These are phyloP conservation scores for Penicillium sp. DNA, from an alignment of 2,329 filamentous ascomycete genomes.

Conservation along the genomic window DNA sequence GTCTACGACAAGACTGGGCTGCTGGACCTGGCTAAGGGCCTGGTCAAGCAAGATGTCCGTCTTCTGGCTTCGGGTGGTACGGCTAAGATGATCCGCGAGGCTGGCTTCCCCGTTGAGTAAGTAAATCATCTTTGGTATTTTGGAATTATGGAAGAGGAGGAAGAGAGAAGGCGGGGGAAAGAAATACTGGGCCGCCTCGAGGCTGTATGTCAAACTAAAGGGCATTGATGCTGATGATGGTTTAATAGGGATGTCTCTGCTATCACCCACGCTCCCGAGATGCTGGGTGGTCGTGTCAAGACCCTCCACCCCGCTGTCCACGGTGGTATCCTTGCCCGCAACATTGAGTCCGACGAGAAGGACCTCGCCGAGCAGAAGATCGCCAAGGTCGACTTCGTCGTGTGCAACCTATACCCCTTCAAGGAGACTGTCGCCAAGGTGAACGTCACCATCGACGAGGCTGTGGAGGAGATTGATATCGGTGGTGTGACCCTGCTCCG, in stretches of 20 bases:
- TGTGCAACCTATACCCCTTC: constrained; percentile 99
- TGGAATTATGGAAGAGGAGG: too few species aligned
- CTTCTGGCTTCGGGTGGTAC: constrained; percentile 94
- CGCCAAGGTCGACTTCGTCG: constrained; percentile 89
- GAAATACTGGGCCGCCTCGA: too few species aligned
- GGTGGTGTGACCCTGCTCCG: constrained; percentile 94
- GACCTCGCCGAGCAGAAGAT: constrained; percentile 94
- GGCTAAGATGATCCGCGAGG: constrained; percentile 93
- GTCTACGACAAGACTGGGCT: constrained; percentile 99
- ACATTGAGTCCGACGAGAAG: constrained; percentile 93
- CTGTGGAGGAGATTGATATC: constrained; percentile 98
- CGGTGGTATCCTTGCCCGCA: constrained; percentile 79
- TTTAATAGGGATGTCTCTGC: constrained; percentile 82
- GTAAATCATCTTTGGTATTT: constrained; percentile 33
- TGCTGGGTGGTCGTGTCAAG: constrained; percentile 90
- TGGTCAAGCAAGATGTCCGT: constrained; percentile 83
- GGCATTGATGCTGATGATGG: background rate
- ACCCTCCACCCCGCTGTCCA: constrained; percentile 93
- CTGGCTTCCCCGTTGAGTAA: constrained; percentile 91
- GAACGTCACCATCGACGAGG: constrained; percentile 94
- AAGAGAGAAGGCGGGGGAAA: too few species aligned
- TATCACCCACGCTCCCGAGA: constrained; percentile 95
- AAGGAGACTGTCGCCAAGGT: constrained; percentile 97
- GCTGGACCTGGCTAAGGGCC: constrained; percentile 85
- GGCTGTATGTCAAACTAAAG: too few species aligned